phyloP scores from a whole-genome alignment of 306 rosid genomes.

The Vigna angularis region DNA sequence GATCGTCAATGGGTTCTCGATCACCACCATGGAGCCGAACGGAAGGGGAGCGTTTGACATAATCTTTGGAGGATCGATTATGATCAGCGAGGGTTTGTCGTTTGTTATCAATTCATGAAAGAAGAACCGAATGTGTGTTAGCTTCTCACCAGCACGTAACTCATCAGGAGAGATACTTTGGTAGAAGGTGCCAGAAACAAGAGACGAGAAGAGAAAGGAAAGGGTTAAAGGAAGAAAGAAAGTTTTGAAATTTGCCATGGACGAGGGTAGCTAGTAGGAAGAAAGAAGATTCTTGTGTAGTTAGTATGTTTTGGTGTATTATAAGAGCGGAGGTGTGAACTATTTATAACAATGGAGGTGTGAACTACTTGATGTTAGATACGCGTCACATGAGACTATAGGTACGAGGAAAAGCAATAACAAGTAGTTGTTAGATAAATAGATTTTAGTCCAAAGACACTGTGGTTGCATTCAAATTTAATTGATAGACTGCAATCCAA shows the following conservation, averaged over 20 bases:
- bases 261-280: too few species aligned
- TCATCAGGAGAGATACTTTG: constrained; percentile 26
- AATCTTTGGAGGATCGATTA: constrained; percentile 38
- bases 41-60: constrained; percentile 44
- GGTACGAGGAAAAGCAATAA: too few species aligned
- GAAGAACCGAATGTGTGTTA: constrained; percentile 63
- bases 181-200: constrained; percentile 23
- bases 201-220: background rate
- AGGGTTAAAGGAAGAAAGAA: background rate
- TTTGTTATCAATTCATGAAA: constrained; percentile 58
- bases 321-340: too few species aligned
- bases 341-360: too few species aligned
- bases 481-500: too few species aligned
- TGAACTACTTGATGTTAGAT: too few species aligned
- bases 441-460: too few species aligned
- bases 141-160: constrained; percentile 47
- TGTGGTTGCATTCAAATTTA: too few species aligned
- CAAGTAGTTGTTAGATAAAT: too few species aligned
- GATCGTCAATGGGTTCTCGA: constrained; percentile 53
- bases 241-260: constrained; percentile 29
- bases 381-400: too few species aligned
- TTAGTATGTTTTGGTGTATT: too few species aligned
- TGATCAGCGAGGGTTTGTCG: constrained; percentile 42
- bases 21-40: constrained; percentile 50
- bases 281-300: too few species aligned